Evolutionary conservation across 805 yeast species (phyloP).

Genomic region (Pichia membranifaciens): DNA sequence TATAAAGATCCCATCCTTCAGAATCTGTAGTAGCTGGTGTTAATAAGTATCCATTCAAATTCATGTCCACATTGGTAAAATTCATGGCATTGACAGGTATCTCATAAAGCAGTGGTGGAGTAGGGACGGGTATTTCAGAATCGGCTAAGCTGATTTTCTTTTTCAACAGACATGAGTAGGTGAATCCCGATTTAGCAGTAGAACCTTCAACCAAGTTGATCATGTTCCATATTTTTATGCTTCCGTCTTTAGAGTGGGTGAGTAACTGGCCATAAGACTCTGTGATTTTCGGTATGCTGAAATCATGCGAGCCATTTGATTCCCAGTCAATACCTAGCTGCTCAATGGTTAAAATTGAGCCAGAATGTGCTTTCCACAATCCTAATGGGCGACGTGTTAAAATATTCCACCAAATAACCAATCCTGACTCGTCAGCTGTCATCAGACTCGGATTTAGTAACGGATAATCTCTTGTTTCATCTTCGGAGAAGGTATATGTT

Average conservation of each 20-base stretch:
- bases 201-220: conserved; percentile 16
- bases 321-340: conserved; percentile 37
- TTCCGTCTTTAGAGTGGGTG: conserved; percentile 67
- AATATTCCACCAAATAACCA: conserved; percentile 61
- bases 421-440: conserved; percentile 60
- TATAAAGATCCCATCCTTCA: conserved; percentile 58
- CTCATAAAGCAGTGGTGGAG: conserved; percentile 31
- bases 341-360: conserved; percentile 42
- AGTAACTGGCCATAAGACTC: conserved; percentile 38
- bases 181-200: conserved; percentile 7
- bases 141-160: conserved; percentile 8
- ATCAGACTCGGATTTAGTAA: conserved; percentile 35
- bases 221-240: conserved; percentile 41
- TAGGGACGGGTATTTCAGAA: not conserved
- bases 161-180: conserved; percentile 14
- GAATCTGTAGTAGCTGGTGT: conserved; percentile 65
- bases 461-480: conserved; percentile 7
- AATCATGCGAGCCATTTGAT: not conserved
- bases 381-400: conserved; percentile 48
- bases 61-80: conserved; percentile 57
- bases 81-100: conserved; percentile 71
- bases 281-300: conserved; percentile 16
- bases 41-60: conserved; percentile 27
- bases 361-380: conserved; percentile 55
- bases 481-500: not conserved